Percentiles rank a stretch among this genome's conserved stretches.
Conservation (phyloP, 177 flowering plant species). For the Tripterygium wilfordii region DNA sequence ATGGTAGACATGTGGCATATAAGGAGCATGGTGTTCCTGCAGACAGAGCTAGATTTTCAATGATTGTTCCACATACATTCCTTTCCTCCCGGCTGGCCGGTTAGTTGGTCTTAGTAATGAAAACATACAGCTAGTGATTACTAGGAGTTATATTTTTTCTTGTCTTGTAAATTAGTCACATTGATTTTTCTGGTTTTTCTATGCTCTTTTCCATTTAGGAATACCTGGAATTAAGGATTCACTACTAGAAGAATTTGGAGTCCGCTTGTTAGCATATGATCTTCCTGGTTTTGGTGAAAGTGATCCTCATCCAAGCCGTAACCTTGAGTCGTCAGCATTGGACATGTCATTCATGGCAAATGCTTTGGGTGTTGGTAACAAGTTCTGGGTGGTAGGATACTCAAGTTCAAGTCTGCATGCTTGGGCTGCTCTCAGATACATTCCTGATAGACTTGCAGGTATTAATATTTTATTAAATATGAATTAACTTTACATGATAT, state of each 20-base stretch:
- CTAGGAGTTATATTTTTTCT: background rate
- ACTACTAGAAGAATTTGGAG: slow-evolving; percentile 79
- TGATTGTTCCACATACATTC: slow-evolving; percentile 74
- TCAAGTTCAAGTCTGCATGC: slow-evolving; percentile 81
- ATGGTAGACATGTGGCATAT: slow-evolving; percentile 87
- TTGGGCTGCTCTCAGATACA: slow-evolving; percentile 86
- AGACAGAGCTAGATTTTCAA: slow-evolving; percentile 63
- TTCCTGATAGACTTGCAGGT: slow-evolving; percentile 84
- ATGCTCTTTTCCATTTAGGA: slow-evolving; percentile 34
- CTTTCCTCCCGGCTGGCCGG: slow-evolving; percentile 93
- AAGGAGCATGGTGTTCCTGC: slow-evolving; percentile 71
- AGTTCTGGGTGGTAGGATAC: slow-evolving; percentile 85
- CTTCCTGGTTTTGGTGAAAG: slow-evolving; percentile 99
- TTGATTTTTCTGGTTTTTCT: background rate
- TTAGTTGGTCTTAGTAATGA: slow-evolving; percentile 14
- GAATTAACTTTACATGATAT: too few relatives aligned
- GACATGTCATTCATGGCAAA: slow-evolving; percentile 65
- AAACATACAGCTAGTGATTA: too few relatives aligned
- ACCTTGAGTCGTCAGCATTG: slow-evolving; percentile 75
- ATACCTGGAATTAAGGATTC: slow-evolving; percentile 65
- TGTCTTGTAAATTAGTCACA: background rate
- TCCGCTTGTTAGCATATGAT: slow-evolving; percentile 87
- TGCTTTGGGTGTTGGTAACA: slow-evolving; percentile 54
- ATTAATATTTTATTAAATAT: too few relatives aligned
- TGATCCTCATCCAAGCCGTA: slow-evolving; percentile 81